Percentiles rank a stretch among this genome's conserved stretches.
Conservation (phyloP, 2,329 filamentous ascomycete species). For the Diaporthe velutina region DNA sequence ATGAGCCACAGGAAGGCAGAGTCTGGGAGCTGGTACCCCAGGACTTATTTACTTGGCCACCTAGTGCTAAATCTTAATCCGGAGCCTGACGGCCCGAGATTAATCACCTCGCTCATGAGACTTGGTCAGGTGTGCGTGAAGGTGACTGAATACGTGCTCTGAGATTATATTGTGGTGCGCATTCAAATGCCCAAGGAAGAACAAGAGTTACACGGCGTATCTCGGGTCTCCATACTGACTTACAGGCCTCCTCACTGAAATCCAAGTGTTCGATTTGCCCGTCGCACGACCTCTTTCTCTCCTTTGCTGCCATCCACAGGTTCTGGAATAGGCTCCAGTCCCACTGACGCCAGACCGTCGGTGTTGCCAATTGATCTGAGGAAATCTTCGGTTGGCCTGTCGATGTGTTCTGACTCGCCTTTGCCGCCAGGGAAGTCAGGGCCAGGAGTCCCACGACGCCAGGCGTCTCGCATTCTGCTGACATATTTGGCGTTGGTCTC, state of each 20-base stretch:
- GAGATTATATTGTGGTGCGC: not conserved
- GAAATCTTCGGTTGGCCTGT: constrained; percentile 50
- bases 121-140: not conserved
- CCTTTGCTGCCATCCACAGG: constrained; percentile 18
- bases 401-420: constrained; percentile 71
- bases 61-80: constrained; percentile 27
- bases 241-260: not conserved
- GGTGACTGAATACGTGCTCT: not conserved
- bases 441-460: constrained; percentile 74
- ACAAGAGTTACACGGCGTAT: not conserved
- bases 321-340: constrained; percentile 33
- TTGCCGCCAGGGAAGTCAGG: constrained; percentile 80
- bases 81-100: constrained; percentile 13
- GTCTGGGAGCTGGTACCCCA: constrained; percentile 26
- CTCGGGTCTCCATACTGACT: not conserved
- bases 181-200: not conserved
- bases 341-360: constrained; percentile 32
- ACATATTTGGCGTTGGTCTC: constrained; percentile 80
- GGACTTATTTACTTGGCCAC: constrained; percentile 11
- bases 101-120: constrained; percentile 12
- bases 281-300: constrained; percentile 30
- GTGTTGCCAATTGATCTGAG: constrained; percentile 16
- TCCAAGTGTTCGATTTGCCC: constrained; percentile 34
- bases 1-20: constrained; percentile 13
- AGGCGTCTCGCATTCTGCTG: constrained; percentile 77